These are phyloP conservation scores for Anaeromyces robustus DNA, from an alignment of 192 early-diverging fungal species.

Conservation along the genomic window DNA sequence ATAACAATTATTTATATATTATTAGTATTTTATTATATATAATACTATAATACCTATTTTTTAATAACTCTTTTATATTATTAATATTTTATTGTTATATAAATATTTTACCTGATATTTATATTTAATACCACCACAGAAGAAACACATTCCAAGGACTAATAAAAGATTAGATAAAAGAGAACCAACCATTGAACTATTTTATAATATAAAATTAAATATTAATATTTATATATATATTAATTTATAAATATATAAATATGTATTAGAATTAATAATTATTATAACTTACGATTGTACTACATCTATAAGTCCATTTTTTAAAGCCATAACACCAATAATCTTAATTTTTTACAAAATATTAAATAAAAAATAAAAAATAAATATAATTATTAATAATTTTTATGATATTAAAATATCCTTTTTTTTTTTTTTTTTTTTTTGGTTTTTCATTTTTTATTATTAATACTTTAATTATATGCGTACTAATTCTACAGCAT, in stretches of 20 bases:
- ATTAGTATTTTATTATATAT: too few relatives aligned
- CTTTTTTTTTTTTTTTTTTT: too few relatives aligned
- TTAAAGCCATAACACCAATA: slow-evolving; percentile 65
- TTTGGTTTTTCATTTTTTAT: too few relatives aligned
- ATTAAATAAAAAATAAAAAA: too few relatives aligned
- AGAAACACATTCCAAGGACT: slow-evolving; percentile 71
- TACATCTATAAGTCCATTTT: slow-evolving; percentile 56
- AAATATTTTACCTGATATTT: slow-evolving; percentile 37
- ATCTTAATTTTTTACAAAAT: slow-evolving; percentile 14
- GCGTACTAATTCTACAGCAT: slow-evolving; percentile 60
- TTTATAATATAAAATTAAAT: neutral
- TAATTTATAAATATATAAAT: too few relatives aligned
- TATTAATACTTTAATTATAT: slow-evolving; percentile 11
- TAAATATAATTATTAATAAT: too few relatives aligned
- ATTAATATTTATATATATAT: too few relatives aligned
- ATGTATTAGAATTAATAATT: too few relatives aligned
- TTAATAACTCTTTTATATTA: too few relatives aligned
- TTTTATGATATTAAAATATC: too few relatives aligned
- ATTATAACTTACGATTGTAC: slow-evolving; percentile 50
- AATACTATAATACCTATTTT: too few relatives aligned
- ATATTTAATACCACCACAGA: slow-evolving; percentile 64
- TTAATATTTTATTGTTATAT: too few relatives aligned
- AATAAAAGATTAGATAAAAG: slow-evolving; percentile 77
- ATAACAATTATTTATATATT: slow-evolving; percentile 9
- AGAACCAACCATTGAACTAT: slow-evolving; percentile 55